A percentile compares a stretch with the other conserved stretches of the same genome.
These are phyloP conservation scores for Cytospora piceicola DNA, from an alignment of 2,329 filamentous ascomycete species.

Conservation along the genomic window DNA sequence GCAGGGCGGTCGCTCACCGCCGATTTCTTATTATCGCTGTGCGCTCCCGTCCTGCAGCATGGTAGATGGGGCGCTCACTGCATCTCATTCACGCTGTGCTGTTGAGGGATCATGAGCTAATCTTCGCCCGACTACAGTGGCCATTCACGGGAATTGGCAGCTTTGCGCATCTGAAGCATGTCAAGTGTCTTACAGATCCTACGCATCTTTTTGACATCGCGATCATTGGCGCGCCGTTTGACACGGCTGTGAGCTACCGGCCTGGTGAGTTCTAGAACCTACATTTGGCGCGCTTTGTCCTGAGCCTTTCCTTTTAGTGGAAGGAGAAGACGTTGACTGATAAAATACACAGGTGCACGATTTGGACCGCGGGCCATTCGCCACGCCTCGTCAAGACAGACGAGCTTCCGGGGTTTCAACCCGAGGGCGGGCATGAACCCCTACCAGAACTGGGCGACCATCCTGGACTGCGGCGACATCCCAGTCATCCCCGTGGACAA, in stretches of 20 bases:
- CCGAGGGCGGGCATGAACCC: slow-evolving; percentile 82
- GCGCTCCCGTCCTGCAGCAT: slow-evolving; percentile 17
- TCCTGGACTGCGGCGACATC: slow-evolving; percentile 90
- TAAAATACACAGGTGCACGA: slow-evolving; percentile 58
- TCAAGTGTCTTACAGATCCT: slow-evolving; percentile 71
- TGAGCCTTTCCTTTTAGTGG: background rate
- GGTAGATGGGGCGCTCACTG: slow-evolving; percentile 13
- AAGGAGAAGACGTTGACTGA: background rate
- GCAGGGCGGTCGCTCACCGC: slow-evolving; percentile 19
- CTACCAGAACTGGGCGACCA: slow-evolving; percentile 75
- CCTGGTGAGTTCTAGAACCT: slow-evolving; percentile 52
- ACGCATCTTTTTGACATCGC: slow-evolving; percentile 70
- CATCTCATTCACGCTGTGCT: slow-evolving; percentile 5
- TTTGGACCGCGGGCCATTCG: slow-evolving; percentile 90
- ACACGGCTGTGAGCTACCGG: slow-evolving; percentile 72
- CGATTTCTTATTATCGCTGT: slow-evolving; percentile 17
- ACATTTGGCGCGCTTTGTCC: background rate
- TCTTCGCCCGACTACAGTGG: slow-evolving; percentile 46
- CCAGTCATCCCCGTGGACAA: slow-evolving; percentile 89
- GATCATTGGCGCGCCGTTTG: slow-evolving; percentile 73
- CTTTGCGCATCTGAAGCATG: slow-evolving; percentile 72
- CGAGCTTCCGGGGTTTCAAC: slow-evolving; percentile 80
- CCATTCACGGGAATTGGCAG: slow-evolving; percentile 74
- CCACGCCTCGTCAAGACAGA: slow-evolving; percentile 80
- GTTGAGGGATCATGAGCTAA: slow-evolving; percentile 2